Evolutionary conservation across 106 monocot species (phyloP).

Genomic region (Posidonia australis): DNA sequence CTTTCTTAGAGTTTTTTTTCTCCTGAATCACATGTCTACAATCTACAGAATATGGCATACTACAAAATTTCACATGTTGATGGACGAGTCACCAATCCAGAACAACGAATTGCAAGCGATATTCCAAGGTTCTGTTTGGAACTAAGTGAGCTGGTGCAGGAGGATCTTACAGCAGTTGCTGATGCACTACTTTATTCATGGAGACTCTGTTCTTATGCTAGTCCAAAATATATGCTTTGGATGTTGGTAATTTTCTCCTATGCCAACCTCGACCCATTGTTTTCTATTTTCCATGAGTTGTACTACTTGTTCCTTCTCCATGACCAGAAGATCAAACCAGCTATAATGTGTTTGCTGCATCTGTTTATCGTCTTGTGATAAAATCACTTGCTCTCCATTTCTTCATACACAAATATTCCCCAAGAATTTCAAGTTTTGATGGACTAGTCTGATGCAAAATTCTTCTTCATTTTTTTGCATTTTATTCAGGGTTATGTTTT

Average conservation of each 20-base stretch:
- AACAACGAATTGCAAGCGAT: slow-evolving; percentile 94
- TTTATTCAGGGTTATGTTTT: slow-evolving; percentile 76
- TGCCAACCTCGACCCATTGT: neutral
- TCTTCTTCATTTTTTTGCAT: slow-evolving; percentile 1
- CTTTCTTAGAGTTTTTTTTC: neutral
- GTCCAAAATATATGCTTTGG: slow-evolving; percentile 98
- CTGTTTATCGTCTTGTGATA: too few species aligned
- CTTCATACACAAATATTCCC: too few species aligned
- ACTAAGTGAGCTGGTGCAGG: slow-evolving; percentile 95
- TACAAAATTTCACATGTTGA: slow-evolving; percentile 99
- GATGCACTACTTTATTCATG: slow-evolving; percentile 89
- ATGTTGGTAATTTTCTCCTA: slow-evolving; percentile 62
- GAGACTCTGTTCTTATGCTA: slow-evolving; percentile 99
- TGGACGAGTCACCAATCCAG: slow-evolving; percentile 68
- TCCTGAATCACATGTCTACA: neutral
- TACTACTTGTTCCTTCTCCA: too few species aligned
- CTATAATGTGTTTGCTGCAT: too few species aligned
- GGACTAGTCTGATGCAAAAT: neutral
- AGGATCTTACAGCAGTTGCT: slow-evolving; percentile 81
- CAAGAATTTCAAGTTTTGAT: too few species aligned
- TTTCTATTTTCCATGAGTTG: too few species aligned
- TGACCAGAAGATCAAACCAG: too few species aligned
- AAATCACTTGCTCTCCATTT: too few species aligned
- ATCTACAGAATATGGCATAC: slow-evolving; percentile 88
- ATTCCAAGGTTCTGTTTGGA: slow-evolving; percentile 89